phyloP scores from a whole-genome alignment of 495 filamentous ascomycete genomes.

The Corynascus novoguineensis region DNA sequence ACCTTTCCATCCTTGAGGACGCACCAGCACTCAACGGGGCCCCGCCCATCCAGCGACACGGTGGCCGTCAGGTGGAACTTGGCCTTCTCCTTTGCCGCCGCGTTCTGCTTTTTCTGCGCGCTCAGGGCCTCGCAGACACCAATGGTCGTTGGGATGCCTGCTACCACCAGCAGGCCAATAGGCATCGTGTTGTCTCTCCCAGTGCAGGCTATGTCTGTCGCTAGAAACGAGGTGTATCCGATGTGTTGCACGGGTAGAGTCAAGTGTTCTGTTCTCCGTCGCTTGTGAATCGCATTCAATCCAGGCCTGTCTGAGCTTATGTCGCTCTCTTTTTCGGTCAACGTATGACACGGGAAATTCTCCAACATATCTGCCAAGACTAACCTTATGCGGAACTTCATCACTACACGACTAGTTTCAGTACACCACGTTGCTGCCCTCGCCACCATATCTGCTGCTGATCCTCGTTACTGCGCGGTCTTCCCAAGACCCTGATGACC shows the following conservation, averaged over 20 bases:
- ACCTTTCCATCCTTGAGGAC: slow-evolving; percentile 45
- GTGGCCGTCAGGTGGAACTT: slow-evolving; percentile 46
- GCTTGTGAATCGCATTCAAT: not conserved
- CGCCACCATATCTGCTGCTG: not conserved
- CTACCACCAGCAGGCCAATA: slow-evolving; percentile 44
- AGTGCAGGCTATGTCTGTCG: not conserved
- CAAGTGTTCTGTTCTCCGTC: not conserved
- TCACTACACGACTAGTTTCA: no score
- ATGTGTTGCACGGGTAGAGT: not conserved
- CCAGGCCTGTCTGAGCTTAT: no score
- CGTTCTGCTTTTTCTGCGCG: slow-evolving; percentile 46
- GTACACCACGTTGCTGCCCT: not conserved
- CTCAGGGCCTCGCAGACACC: slow-evolving; percentile 47
- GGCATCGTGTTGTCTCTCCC: slow-evolving; percentile 23
- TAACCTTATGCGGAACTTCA: no score
- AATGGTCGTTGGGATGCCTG: slow-evolving; percentile 46
- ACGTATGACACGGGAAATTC: not conserved
- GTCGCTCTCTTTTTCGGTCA: not conserved
- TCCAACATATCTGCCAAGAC: no score
- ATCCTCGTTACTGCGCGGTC: not conserved
- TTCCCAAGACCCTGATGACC: not conserved
- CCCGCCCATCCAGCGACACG: slow-evolving; percentile 37
- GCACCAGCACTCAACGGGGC: slow-evolving; percentile 34
- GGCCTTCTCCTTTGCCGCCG: slow-evolving; percentile 46
- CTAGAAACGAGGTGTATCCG: not conserved